A percentile compares a stretch with the other conserved stretches of the same genome.
phyloP scores from a whole-genome alignment of 2,329 filamentous ascomycete species.

The Elsinoe australis region DNA sequence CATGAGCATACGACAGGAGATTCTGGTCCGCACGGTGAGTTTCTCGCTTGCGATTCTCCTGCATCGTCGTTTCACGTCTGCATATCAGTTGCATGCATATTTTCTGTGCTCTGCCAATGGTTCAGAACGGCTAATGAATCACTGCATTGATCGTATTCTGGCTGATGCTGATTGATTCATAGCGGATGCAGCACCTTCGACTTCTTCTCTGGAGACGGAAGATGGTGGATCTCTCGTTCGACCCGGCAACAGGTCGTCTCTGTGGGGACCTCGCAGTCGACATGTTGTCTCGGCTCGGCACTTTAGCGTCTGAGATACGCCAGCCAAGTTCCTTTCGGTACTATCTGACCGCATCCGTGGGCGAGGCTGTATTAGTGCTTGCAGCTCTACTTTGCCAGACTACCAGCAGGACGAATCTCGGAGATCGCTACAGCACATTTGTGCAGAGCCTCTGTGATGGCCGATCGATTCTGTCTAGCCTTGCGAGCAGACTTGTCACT shows the following conservation, averaged over 20 bases:
- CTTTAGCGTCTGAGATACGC: not conserved
- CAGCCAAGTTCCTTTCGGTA: slow-evolving; percentile 8
- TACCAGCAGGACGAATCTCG: slow-evolving; percentile 2
- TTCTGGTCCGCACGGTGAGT: slow-evolving; percentile 6
- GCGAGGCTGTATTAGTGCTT: slow-evolving; percentile 5
- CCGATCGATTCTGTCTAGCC: slow-evolving; percentile 3
- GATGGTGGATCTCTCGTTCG: not conserved
- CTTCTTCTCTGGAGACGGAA: slow-evolving; percentile 4
- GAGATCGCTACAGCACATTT: not conserved
- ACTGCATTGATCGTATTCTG: not conserved
- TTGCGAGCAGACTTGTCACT: slow-evolving; percentile 2
- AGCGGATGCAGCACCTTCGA: slow-evolving; percentile 7
- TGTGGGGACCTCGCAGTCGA: not conserved
- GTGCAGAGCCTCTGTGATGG: not conserved
- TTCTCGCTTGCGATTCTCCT: slow-evolving; percentile 7
- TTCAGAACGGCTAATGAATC: not conserved
- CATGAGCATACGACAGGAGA: slow-evolving; percentile 1
- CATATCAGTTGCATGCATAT: not conserved
- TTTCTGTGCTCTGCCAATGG: slow-evolving; percentile 1
- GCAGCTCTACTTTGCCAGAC: not conserved
- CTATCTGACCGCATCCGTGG: not conserved
- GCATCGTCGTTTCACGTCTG: slow-evolving; percentile 3
- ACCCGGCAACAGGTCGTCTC: slow-evolving; percentile 9
- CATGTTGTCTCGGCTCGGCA: not conserved
- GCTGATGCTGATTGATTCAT: not conserved